Conservation (phyloP, 1,139 yeast genomes). For the Kurtzmaniella quercitrusa region DNA sequence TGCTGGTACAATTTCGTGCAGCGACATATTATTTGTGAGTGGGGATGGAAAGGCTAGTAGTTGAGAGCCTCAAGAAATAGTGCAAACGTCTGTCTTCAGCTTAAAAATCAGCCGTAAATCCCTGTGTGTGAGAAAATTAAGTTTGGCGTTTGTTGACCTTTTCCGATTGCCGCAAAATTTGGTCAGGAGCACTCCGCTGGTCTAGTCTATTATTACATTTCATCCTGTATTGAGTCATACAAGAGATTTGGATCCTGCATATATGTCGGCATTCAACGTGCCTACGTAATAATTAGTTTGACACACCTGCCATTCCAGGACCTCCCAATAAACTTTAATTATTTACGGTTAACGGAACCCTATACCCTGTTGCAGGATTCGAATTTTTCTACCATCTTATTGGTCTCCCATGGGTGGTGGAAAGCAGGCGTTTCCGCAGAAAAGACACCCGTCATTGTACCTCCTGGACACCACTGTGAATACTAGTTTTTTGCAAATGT, state of each 20-base stretch:
- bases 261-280: background rate
- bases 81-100: too few relatives aligned
- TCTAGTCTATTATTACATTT: background rate
- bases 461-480: too few relatives aligned
- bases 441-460: too few relatives aligned
- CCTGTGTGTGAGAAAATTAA: background rate
- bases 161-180: background rate
- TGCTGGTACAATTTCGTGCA: background rate
- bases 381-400: too few relatives aligned
- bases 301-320: background rate
- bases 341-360: background rate
- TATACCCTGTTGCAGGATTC: background rate
- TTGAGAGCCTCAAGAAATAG: too few relatives aligned
- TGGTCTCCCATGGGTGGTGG: too few relatives aligned
- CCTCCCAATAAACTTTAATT: background rate
- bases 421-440: too few relatives aligned
- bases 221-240: too few relatives aligned
- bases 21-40: background rate
- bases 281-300: background rate
- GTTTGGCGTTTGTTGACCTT: background rate
- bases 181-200: background rate
- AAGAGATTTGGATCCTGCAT: background rate
- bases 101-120: background rate
- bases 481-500: too few relatives aligned
- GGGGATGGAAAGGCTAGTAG: background rate